These are phyloP conservation scores for Pseudocercospora pini-densiflorae DNA, from an alignment of 2,329 filamentous ascomycete genomes.

Conservation along the genomic window DNA sequence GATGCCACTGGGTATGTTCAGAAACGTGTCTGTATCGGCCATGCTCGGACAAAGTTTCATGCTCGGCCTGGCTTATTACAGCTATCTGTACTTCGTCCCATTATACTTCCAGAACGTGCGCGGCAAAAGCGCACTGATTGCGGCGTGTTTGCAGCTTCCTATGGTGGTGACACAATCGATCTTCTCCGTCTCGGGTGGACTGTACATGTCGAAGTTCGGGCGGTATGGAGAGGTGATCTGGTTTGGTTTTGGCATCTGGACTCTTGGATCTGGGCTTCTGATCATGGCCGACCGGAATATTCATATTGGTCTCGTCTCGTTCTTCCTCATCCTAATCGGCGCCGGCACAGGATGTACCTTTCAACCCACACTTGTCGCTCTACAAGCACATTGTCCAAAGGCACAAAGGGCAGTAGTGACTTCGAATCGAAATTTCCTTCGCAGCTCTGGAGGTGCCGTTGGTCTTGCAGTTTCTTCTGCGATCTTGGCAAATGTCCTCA, in stretches of 20 bases:
- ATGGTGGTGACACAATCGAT: conserved; percentile 55
- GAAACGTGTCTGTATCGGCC: conserved; percentile 57
- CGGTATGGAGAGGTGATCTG: conserved; percentile 66
- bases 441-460: conserved; percentile 62
- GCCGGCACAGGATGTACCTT: conserved; percentile 59
- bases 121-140: conserved; percentile 49
- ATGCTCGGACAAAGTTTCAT: conserved; percentile 65
- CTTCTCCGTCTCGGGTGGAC: conserved; percentile 56
- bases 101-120: conserved; percentile 63
- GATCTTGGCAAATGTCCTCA: conserved; percentile 45
- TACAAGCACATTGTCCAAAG: conserved; percentile 56
- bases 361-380: conserved; percentile 60
- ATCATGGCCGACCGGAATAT: conserved; percentile 55
- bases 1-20: conserved; percentile 63
- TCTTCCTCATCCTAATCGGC: conserved; percentile 57
- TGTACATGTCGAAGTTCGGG: conserved; percentile 61
- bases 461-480: conserved; percentile 64
- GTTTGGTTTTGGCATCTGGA: conserved; percentile 53
- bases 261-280: conserved; percentile 58
- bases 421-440: conserved; percentile 66
- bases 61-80: conserved; percentile 64
- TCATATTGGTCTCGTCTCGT: conserved; percentile 53
- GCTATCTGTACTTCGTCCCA: conserved; percentile 64
- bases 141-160: conserved; percentile 58
- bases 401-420: conserved; percentile 65